Evolutionary conservation across 164 flowering plant genomes (phyloP), one percentile per base, ranked within the genome.

Genomic region (Piper longum): DNA sequence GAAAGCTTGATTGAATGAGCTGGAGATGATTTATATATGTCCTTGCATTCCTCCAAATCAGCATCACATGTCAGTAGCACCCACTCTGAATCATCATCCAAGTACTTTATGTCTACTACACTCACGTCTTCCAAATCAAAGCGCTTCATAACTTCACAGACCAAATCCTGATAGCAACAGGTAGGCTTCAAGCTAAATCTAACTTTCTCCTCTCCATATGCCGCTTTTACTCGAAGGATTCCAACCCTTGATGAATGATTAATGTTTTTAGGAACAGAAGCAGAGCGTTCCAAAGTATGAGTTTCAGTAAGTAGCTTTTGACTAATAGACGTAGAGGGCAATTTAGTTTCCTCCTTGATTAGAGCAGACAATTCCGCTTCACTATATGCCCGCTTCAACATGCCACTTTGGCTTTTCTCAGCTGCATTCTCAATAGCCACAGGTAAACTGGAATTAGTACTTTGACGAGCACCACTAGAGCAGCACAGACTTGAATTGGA

Each of bases 31-130:
- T 67, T 80, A 67, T 76, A 75, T 57, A 89, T 63, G 51, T 91
- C 91, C 39, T 72, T 69, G 63, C 96, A 87, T 71, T 87, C 98
- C 72, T 81, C 81, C 12, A 91, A 75, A 72, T 91, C 98, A 54
- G 78, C 91, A 81, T 88, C 85, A 43, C 98, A 88, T 64, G 88
- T 82, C 69, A 91, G 69, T 14, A 88, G 77, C 43, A 91, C 85
- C 98, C 98, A 88, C 60, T 91, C 95, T 2, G 75, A 70, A 56
- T 91, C 98, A 73, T 88, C 96, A 41, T 88, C 98, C 77, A 91
- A 59, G 66, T 86, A 91, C 76, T 85, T 88, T 69, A 91, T 77
- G 68, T 79, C 77, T 51, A 81, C 45, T 66, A 59, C 71, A 62
- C 65, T 67, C 45, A 69, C 57, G 67, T 83, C 79, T 5, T 81